Evolutionary conservation across 106 monocot genomes (phyloP).

Genomic region (Alisma plantagoaquatica): DNA sequence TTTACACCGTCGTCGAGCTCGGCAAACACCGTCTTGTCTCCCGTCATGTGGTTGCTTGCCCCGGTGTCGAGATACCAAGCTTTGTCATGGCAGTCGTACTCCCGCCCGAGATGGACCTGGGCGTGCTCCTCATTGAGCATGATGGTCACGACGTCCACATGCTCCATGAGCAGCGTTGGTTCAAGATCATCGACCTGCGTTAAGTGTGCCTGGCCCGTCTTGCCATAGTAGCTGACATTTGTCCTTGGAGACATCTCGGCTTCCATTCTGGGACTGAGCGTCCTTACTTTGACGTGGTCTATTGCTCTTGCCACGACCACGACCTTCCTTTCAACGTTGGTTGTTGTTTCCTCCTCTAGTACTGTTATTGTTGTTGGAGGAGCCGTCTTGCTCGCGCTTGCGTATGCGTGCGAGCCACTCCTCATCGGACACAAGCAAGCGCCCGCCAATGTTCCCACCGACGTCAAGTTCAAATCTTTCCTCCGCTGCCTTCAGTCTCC

Average conservation of each 20-base stretch:
- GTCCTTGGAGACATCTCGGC: too few relatives aligned
- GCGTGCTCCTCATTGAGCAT: conserved; percentile 12
- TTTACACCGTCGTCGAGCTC: conserved; percentile 1
- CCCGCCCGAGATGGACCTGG: conserved; percentile 3
- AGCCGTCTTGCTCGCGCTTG: too few relatives aligned
- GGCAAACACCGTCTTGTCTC: conserved; percentile 9
- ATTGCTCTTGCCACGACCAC: background rate
- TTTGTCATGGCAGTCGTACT: background rate
- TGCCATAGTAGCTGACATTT: conserved; percentile 7
- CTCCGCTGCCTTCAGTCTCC: conserved; percentile 1
- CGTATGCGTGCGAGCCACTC: conserved; percentile 7
- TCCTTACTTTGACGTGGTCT: background rate
- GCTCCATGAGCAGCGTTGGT: too few relatives aligned
- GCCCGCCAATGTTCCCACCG: background rate
- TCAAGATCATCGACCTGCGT: too few relatives aligned
- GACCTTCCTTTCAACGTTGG: background rate
- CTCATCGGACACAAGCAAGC: background rate
- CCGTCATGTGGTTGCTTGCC: background rate
- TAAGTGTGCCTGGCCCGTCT: too few relatives aligned
- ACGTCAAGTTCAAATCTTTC: background rate
- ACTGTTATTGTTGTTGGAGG: too few relatives aligned
- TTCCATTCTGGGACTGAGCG: too few relatives aligned
- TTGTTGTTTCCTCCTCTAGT: background rate
- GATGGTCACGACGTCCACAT: too few relatives aligned
- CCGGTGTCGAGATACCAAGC: too few relatives aligned